Percentiles rank a stretch among this genome's conserved stretches.
phyloP scores from a whole-genome alignment of 176 grass and related monocot species.

The Eleusine indica region DNA sequence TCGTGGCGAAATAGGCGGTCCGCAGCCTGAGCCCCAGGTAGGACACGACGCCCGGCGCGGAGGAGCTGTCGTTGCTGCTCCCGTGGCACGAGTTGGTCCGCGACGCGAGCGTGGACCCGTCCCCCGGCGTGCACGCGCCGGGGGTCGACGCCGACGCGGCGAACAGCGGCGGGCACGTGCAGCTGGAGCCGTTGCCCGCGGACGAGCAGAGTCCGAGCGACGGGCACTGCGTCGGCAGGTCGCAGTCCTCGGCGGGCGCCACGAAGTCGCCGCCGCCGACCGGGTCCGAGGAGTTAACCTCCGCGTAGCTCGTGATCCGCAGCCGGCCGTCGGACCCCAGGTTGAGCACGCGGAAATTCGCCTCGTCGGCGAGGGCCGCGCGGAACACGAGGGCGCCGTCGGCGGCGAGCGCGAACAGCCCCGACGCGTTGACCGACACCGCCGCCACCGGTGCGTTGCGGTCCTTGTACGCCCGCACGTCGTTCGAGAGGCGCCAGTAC shows the following conservation, averaged over 20 bases:
- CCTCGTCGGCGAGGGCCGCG: constrained; percentile 25
- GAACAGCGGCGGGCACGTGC: constrained; percentile 64
- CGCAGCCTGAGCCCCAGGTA: constrained; percentile 54
- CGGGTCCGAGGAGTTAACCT: constrained; percentile 60
- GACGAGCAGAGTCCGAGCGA: constrained; percentile 54
- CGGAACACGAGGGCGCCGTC: constrained; percentile 47
- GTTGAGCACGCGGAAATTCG: constrained; percentile 60
- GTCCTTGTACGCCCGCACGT: constrained; percentile 57
- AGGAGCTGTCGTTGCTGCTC: neutral
- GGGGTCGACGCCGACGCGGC: constrained; percentile 14
- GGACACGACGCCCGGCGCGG: neutral
- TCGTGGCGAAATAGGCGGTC: constrained; percentile 66
- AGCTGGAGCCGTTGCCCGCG: constrained; percentile 52
- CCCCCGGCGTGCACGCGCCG: constrained; percentile 58
- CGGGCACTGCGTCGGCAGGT: constrained; percentile 62
- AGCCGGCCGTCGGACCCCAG: constrained; percentile 56
- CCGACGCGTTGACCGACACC: constrained; percentile 68
- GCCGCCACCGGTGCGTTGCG: constrained; percentile 41
- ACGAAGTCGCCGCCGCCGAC: constrained; percentile 45
- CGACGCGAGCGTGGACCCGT: constrained; percentile 61
- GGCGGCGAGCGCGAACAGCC: constrained; percentile 47
- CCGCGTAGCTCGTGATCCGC: constrained; percentile 52
- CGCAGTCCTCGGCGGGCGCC: constrained; percentile 58
- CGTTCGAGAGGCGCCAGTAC: constrained; percentile 78
- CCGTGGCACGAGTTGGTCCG: constrained; percentile 32